Percentiles rank a stretch among this genome's conserved stretches.
Evolutionary conservation across 768 basidiomycete species (phyloP).

Genomic region (Leucosporidium scottii): DNA sequence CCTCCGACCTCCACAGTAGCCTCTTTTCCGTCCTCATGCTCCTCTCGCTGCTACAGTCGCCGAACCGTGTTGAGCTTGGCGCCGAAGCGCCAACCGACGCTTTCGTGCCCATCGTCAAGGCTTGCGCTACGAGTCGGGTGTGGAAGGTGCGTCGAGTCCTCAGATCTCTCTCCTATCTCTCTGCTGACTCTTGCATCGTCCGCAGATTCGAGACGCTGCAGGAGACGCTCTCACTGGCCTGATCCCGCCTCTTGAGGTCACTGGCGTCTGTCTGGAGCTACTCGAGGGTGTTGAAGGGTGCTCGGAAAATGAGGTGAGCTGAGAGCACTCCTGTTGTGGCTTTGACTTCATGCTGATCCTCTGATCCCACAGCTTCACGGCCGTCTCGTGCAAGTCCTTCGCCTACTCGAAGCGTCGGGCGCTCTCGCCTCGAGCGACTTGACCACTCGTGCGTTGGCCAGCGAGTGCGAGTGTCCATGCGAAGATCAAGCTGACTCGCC

Average conservation of each 20-base stretch:
- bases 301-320: constrained; percentile 23
- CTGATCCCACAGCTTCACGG: constrained; percentile 16
- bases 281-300: background rate
- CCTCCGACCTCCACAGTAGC: constrained; percentile 22
- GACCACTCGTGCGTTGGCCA: background rate
- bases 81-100: background rate
- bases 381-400: constrained; percentile 5
- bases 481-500: background rate
- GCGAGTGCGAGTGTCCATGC: background rate
- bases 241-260: constrained; percentile 9
- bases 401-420: constrained; percentile 15
- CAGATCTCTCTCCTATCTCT: too few species aligned
- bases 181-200: background rate
- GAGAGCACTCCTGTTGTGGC: too few species aligned
- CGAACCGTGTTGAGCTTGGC: constrained; percentile 4
- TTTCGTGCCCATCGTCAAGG: constrained; percentile 16
- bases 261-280: background rate
- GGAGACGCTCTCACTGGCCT: constrained; percentile 28
- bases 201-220: constrained; percentile 27
- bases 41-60: constrained; percentile 24
- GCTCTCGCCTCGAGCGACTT: background rate
- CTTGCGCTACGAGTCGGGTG: constrained; percentile 17
- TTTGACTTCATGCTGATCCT: background rate
- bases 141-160: constrained; percentile 21
- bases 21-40: constrained; percentile 33